Conservation (phyloP, 2,329 filamentous ascomycete species). For the Sordariomycetes sp. region DNA sequence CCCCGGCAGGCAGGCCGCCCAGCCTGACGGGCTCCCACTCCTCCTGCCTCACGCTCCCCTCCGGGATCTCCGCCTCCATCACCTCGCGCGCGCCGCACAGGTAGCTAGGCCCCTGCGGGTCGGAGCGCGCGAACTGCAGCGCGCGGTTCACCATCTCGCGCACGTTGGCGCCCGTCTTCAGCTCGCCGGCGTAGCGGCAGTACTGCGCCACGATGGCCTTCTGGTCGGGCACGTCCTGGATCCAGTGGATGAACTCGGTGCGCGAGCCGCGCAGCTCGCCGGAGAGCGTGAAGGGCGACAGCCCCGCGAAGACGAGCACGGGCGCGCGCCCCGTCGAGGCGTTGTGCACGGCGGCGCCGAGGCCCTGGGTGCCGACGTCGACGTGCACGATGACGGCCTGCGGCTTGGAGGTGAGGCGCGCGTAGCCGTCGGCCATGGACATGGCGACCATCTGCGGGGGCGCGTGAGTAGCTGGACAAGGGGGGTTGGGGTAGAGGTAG, state of each 20-base stretch:
- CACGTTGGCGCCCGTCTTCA: constrained; percentile 75
- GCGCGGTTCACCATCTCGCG: constrained; percentile 86
- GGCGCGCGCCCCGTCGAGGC: constrained; percentile 65
- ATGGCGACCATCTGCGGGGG: constrained; percentile 63
- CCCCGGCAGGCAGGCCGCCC: constrained; percentile 41
- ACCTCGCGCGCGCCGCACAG: constrained; percentile 68
- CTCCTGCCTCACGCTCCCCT: constrained; percentile 56
- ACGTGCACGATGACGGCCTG: constrained; percentile 74
- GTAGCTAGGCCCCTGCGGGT: constrained; percentile 72
- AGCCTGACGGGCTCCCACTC: constrained; percentile 64
- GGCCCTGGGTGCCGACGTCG: constrained; percentile 70
- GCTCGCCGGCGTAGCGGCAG: constrained; percentile 72
- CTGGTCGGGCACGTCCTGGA: constrained; percentile 75
- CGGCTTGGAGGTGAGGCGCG: constrained; percentile 58
- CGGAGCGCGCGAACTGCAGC: constrained; percentile 67
- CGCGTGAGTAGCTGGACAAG: neutral
- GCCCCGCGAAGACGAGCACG: constrained; percentile 66
- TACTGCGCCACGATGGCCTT: constrained; percentile 75
- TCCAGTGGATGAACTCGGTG: constrained; percentile 81
- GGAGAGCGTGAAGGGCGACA: constrained; percentile 67
- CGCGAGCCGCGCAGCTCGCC: constrained; percentile 68
- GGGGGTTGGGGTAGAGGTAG: neutral
- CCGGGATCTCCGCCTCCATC: constrained; percentile 71
- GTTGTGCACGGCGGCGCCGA: constrained; percentile 71
- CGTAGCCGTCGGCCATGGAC: constrained; percentile 76